Conservation (phyloP, 1,139 yeast species). For the Geotrichum phurueaensis region DNA sequence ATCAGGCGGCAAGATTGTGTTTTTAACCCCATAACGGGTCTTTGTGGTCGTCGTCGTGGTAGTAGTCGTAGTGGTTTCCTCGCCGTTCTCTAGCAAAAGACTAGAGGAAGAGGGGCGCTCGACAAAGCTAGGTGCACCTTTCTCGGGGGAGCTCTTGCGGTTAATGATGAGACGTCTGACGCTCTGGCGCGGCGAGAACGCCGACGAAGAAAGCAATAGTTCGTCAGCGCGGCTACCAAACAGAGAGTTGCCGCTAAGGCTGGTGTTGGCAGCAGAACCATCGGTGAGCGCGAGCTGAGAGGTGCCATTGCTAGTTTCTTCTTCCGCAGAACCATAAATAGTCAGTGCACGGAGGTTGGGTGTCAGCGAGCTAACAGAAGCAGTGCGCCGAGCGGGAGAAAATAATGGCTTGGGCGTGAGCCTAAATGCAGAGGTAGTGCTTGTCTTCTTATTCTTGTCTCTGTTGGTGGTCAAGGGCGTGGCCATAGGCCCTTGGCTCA, state of each 20-base stretch:
- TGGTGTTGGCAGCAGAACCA: constrained; percentile 1
- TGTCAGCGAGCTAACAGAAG: constrained; percentile 6
- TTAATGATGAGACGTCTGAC: constrained; percentile 55
- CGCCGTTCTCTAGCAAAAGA: background rate
- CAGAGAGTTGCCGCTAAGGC: background rate
- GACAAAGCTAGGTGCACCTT: constrained; percentile 19
- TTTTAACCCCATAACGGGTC: background rate
- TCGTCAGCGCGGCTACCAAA: constrained; percentile 49
- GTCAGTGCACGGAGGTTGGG: background rate
- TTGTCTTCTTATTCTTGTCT: constrained; percentile 44
- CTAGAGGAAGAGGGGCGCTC: background rate
- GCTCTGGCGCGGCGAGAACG: constrained; percentile 60
- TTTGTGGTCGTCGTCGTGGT: background rate
- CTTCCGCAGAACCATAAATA: background rate
- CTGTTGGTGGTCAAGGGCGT: constrained; percentile 44
- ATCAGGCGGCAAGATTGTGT: background rate
- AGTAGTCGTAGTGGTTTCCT: background rate
- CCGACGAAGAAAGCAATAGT: constrained; percentile 64
- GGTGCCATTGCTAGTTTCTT: constrained; percentile 10
- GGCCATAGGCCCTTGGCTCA: constrained; percentile 49
- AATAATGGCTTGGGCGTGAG: constrained; percentile 47
- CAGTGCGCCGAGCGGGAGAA: constrained; percentile 21
- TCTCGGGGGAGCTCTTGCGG: constrained; percentile 34
- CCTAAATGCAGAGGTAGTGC: constrained; percentile 58
- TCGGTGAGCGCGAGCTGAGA: background rate